Base-by-base conservation (phyloP, 192 early-diverging fungal genomes). In the Helicostylum pulchrum region DNA sequence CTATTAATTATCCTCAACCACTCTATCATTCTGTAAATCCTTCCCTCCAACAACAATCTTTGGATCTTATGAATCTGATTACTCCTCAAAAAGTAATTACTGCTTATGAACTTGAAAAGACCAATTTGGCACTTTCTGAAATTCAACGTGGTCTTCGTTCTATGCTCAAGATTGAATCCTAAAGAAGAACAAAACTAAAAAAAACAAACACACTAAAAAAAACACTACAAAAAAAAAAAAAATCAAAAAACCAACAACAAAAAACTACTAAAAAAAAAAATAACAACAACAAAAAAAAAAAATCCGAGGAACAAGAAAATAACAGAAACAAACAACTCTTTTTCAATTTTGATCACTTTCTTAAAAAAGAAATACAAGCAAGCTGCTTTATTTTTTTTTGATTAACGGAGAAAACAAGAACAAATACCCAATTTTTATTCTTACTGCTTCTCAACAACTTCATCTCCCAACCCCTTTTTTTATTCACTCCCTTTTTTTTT, bases 131-230 rank as follows among this genome's bases (percentile, higher is more conserved):
- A 45, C 55, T 83, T 30, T 68, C 73, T 52, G 82, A 83, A 61
- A 79, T 83, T 21, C 78, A 78, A 20, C 73, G 79, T 53, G 75
- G 59, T 46, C 60, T 83, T 14, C 73, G 77, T 49, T 79, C 51
- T 19, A 59, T 83, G 43, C 67, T 83, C 3, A 83, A 83, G 64
- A 83, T 83, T 66, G 71, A 77, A 51, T 77, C 55, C 43, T 59
- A 59, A 59, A 44, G 7, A 45, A 20, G 44, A 11, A 44, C 4
- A 19, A 45, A 58, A 58, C 17, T 11, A 43, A 26, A 23, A 20
- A 43, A 26, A 58, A 42, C 34, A 44, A 21, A 21, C 15, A 43
- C 39, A 57, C 43, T 12, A 20, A 43, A 39, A 34, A 56, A 57
- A 20, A 57, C 39, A n/a, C 26, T 0, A 56, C 39, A 19, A 57